Conservation (phyloP, 371 early-diverging fungal genomes). For the Rhizopus delemar region DNA sequence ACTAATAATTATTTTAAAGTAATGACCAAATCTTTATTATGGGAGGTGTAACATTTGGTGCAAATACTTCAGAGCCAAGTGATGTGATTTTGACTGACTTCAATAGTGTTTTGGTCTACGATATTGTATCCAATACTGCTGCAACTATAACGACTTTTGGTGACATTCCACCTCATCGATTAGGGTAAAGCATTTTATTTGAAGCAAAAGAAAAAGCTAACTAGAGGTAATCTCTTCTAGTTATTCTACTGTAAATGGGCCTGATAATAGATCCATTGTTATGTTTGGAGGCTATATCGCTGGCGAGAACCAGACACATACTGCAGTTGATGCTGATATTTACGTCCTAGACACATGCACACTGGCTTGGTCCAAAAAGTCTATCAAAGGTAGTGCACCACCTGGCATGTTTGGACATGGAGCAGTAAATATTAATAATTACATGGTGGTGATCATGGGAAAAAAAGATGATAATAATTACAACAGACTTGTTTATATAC, state of each 20-base stretch:
- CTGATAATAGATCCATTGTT: slow-evolving; percentile 45
- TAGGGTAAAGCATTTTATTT: slow-evolving; percentile 23
- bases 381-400: slow-evolving; percentile 29
- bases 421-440: slow-evolving; percentile 38
- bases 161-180: slow-evolving; percentile 31
- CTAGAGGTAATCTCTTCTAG: not conserved
- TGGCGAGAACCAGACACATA: not conserved
- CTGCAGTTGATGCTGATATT: slow-evolving; percentile 18
- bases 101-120: slow-evolving; percentile 45
- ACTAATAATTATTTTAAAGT: slow-evolving; percentile 11
- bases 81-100: slow-evolving; percentile 31
- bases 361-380: slow-evolving; percentile 38
- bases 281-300: slow-evolving; percentile 38
- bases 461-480: slow-evolving; percentile 11
- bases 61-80: slow-evolving; percentile 4
- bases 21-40: slow-evolving; percentile 43
- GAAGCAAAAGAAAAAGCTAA: not conserved
- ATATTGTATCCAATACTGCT: slow-evolving; percentile 32
- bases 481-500: slow-evolving; percentile 32
- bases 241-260: slow-evolving; percentile 16
- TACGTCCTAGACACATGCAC: slow-evolving; percentile 47
- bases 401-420: slow-evolving; percentile 37
- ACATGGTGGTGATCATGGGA: slow-evolving; percentile 46
- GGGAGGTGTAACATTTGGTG: slow-evolving; percentile 31
- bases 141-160: slow-evolving; percentile 44